Evolutionary conservation across 1,284 basidiomycete genomes (phyloP).

Genomic region (Sporisorium iseilematis-ciliati): DNA sequence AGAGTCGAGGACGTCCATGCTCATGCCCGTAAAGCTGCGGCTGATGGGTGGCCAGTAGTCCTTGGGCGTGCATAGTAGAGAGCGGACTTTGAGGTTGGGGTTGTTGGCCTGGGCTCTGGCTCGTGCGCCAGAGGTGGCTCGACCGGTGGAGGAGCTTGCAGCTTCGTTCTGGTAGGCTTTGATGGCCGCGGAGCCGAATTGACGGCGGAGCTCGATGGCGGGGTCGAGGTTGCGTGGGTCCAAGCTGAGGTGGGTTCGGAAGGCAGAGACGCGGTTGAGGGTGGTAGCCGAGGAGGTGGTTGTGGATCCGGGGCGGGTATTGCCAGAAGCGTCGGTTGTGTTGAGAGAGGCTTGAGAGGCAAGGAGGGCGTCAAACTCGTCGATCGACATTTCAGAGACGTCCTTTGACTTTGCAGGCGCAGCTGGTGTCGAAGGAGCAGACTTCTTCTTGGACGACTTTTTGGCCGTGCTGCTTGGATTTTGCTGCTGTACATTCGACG

Average conservation of each 20-base stretch:
- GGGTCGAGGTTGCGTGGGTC: conserved; percentile 62
- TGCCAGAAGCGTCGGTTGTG: conserved; percentile 3
- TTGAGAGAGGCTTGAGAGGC: conserved; percentile 52
- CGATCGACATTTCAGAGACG: conserved; percentile 66
- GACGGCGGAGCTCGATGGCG: conserved; percentile 61
- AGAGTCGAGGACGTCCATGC: conserved; percentile 59
- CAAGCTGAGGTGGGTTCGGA: conserved; percentile 53
- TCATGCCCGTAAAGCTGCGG: conserved; percentile 64
- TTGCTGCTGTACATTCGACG: conserved; percentile 22
- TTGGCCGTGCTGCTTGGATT: conserved; percentile 10
- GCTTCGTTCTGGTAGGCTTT: conserved; percentile 64
- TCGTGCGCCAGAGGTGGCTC: conserved; percentile 38
- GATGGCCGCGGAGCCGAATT: conserved; percentile 68
- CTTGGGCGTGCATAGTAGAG: conserved; percentile 62
- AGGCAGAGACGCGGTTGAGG: conserved; percentile 27
- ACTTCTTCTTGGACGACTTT: conserved; percentile 34
- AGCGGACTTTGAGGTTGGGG: conserved; percentile 62
- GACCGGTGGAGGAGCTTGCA: conserved; percentile 15
- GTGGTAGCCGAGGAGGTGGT: not conserved
- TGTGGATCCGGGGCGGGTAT: not conserved
- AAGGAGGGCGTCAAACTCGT: conserved; percentile 63
- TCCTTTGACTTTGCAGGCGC: conserved; percentile 22
- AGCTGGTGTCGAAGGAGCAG: conserved; percentile 7
- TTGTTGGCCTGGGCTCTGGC: conserved; percentile 60
- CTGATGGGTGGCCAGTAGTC: conserved; percentile 65